Conservation (phyloP, 495 filamentous ascomycete genomes). For the Penicillium macrosclerotiorum region DNA sequence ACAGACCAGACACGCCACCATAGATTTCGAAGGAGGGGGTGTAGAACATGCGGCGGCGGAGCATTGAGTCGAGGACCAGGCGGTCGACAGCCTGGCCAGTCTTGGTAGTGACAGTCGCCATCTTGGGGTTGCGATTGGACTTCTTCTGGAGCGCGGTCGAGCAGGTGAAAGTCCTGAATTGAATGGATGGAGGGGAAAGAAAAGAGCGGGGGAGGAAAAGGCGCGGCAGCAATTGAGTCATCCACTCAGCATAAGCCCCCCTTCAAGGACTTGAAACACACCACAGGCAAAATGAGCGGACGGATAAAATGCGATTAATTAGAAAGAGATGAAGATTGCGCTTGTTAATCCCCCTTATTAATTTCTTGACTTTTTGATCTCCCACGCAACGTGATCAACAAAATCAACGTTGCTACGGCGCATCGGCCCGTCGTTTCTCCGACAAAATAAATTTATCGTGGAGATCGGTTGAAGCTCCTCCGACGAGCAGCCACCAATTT, state of each 20-base stretch:
- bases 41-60: constrained; percentile 87
- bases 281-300: constrained; percentile 20
- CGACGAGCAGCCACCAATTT: background rate
- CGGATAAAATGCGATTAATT: constrained; percentile 8
- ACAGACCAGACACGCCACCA: constrained; percentile 80
- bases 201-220: constrained; percentile 37
- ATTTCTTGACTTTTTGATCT: constrained; percentile 2
- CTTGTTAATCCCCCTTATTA: constrained; percentile 8
- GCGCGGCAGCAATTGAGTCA: constrained; percentile 46
- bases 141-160: constrained; percentile 24
- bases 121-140: constrained; percentile 37
- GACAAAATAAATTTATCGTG: constrained; percentile 30
- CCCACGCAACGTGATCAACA: constrained; percentile 10
- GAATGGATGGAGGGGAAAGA: constrained; percentile 34
- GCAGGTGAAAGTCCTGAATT: constrained; percentile 26
- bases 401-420: constrained; percentile 10
- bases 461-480: constrained; percentile 2
- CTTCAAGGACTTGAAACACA: constrained; percentile 9
- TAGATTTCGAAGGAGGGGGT: constrained; percentile 95
- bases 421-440: constrained; percentile 19
- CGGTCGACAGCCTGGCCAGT: constrained; percentile 89
- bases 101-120: constrained; percentile 71
- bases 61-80: constrained; percentile 72
- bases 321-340: constrained; percentile 12
- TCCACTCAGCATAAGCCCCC: constrained; percentile 35